A percentile compares a stretch with the other conserved stretches of the same genome.
phyloP scores from a whole-genome alignment of 1,284 basidiomycete species.

The Fomitiporia mediterranea region DNA sequence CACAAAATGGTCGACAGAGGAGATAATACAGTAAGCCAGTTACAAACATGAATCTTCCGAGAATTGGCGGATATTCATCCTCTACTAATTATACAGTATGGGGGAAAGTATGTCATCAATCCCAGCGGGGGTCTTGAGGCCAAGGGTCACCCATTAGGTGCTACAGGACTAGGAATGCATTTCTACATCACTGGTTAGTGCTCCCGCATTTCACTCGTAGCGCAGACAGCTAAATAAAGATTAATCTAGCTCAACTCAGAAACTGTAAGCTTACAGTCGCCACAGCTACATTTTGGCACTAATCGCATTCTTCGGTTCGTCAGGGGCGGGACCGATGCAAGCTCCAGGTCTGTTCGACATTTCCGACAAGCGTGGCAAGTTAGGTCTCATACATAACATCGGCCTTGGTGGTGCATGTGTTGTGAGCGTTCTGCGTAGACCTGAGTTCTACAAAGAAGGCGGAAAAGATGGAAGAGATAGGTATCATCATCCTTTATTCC shows the following conservation, averaged over 20 bases:
- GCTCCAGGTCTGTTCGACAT: slow-evolving; percentile 63
- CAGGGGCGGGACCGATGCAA: slow-evolving; percentile 82
- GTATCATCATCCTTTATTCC: slow-evolving; percentile 32
- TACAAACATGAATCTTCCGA: background rate
- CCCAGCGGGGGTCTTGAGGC: slow-evolving; percentile 84
- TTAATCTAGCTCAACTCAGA: slow-evolving; percentile 61
- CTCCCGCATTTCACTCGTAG: background rate
- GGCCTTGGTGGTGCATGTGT: slow-evolving; percentile 78
- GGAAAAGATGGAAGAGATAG: slow-evolving; percentile 62
- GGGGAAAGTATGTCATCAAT: slow-evolving; percentile 85
- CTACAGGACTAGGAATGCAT: slow-evolving; percentile 84
- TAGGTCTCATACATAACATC: slow-evolving; percentile 79
- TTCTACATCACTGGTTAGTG: slow-evolving; percentile 75
- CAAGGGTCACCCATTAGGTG: slow-evolving; percentile 83
- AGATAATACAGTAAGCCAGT: slow-evolving; percentile 66
- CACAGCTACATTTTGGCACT: background rate
- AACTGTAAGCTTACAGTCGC: slow-evolving; percentile 57
- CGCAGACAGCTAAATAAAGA: background rate
- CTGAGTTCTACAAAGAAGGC: slow-evolving; percentile 63
- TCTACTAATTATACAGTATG: slow-evolving; percentile 47
- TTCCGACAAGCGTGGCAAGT: slow-evolving; percentile 65
- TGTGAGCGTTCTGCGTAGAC: slow-evolving; percentile 68
- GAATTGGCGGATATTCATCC: background rate
- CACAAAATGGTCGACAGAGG: slow-evolving; percentile 72
- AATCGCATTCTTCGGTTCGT: background rate